Evolutionary conservation across 2,329 filamentous ascomycete species (phyloP), one percentile per base, ranked within the genome.

Genomic region (Arthrobotrys sinensis): DNA sequence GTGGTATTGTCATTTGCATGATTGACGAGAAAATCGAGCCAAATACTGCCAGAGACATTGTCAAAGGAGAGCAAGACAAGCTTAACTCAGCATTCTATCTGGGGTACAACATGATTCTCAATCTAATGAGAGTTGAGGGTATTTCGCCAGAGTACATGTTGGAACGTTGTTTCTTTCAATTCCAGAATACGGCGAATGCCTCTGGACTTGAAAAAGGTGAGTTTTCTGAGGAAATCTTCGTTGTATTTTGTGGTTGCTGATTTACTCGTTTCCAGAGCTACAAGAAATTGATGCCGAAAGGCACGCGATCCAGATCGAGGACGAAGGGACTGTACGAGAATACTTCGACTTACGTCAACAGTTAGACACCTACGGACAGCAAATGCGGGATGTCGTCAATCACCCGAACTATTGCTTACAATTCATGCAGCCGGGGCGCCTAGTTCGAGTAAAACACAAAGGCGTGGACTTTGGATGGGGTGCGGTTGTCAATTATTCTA

Each of bases 1-100:
- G 96, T 80, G 96, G 96, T 88, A 96, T 98, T 81, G 96, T 99
- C 81, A 98, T 99, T 84, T 98, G 99, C 93, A 98, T 99, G 95
- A 92, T 99, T 79, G 92, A 96, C 83, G 93, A 96, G 84, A 93
- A 96, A 86, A 95, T 99, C 86, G 96, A 99, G 82, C 96, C 96
- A 0, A 90, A 93, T 1, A 91, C 92, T n/a, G 95, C 96, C 48
- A 97, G 97, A 85, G 91, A 93, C 80, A 97, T 99, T 81, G 96
- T 99, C 11, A 93, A 96, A 66, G 96, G 96, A 81, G 92, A 97
- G 83, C 96, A 99, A 84, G 96, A 99, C 84, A 94, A 94, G 81
- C 90, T 99, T 34, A 98, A 98, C 85, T 98, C 96, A 2, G 96
- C 96, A 0, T 99, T 99, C 85, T 93, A 99, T 84, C 88, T 99